Conservation (phyloP, 805 yeast genomes). For the Torulaspora delbrueckii region DNA sequence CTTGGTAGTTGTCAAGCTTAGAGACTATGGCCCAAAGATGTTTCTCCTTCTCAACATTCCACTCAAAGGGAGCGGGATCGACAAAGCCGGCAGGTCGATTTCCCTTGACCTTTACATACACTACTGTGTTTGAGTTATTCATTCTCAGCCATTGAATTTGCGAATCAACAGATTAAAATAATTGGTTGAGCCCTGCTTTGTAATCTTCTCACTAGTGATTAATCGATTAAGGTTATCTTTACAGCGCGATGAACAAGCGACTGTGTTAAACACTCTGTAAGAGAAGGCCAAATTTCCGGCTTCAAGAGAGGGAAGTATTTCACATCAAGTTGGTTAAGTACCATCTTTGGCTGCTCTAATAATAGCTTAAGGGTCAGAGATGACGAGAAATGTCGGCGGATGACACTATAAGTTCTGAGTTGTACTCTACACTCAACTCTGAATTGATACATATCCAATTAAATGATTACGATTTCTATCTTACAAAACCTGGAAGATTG, state of each 20-base stretch:
- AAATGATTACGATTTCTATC: slow-evolving; percentile 63
- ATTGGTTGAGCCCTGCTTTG: neutral
- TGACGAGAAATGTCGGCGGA: slow-evolving; percentile 19
- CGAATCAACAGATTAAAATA: neutral
- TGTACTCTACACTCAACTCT: slow-evolving; percentile 13
- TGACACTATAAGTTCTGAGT: slow-evolving; percentile 8
- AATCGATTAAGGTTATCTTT: neutral
- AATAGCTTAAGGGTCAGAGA: neutral
- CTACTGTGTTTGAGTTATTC: slow-evolving; percentile 34
- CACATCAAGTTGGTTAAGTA: neutral
- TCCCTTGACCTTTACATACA: slow-evolving; percentile 43
- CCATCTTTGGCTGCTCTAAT: neutral
- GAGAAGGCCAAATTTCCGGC: neutral
- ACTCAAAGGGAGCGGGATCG: slow-evolving; percentile 38
- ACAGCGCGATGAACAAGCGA: slow-evolving; percentile 1
- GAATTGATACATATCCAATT: slow-evolving; percentile 47
- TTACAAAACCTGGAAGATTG: slow-evolving; percentile 46
- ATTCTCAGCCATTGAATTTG: slow-evolving; percentile 7
- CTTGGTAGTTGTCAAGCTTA: slow-evolving; percentile 19
- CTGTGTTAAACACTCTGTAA: neutral
- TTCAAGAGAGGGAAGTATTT: neutral
- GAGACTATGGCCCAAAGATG: slow-evolving; percentile 32
- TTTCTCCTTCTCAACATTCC: slow-evolving; percentile 32
- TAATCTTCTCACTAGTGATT: neutral
- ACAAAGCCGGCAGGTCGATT: slow-evolving; percentile 38